Base-by-base conservation (phyloP, 257 asterid species). In the Solanum chiquidenum region DNA sequence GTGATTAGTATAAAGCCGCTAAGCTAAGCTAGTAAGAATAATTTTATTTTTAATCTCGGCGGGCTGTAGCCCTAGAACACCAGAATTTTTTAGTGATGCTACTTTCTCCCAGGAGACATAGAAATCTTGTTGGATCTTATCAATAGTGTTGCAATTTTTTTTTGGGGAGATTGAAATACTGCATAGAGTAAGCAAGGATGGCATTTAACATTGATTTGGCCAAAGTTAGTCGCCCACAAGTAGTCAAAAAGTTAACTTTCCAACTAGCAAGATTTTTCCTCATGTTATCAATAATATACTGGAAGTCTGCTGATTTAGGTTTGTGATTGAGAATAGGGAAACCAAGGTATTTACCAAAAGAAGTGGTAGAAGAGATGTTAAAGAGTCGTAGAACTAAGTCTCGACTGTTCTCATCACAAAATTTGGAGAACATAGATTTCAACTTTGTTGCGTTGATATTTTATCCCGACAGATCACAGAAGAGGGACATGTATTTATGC, bases 231-330 rank as follows among this genome's bases (percentile, higher is more conserved):
- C 12, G 25, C 3, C 66, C 4, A 58, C 11, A 1, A 0, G 5
- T 18, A 3, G 25, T 58, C 0, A 62, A 5, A 4, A 23, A n/a
- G 12, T 4, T 23, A 3, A n/a, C 4, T 23, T 9, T 62, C 6
- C 31, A 62, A 1, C 29, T 23, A 4, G 71, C 27, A 9, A 62
- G 14, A 1, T 62, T 23, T 23, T 62, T 9, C 14, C 31, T 4
- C 31, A n/a, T 62, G 3, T 62, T 10, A 9, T 62, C 71, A 9
- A 62, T 9, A 9, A 23, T 23, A 1, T 8, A 62, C 5, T 23
- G 0, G 3, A 62, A 62, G 2, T 62, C 31, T 0, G 2, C 2
- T 1, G 6, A 3, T n/a, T 23, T 62, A 1, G 31, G 6, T 23
- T 62, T 23, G 0, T 3, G 31, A 10, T 62, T 62, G 0, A 62